Percentiles rank a stretch among this genome's conserved stretches.
phyloP scores from a whole-genome alignment of 495 filamentous ascomycete species.

The Wilcoxina mikolae region DNA sequence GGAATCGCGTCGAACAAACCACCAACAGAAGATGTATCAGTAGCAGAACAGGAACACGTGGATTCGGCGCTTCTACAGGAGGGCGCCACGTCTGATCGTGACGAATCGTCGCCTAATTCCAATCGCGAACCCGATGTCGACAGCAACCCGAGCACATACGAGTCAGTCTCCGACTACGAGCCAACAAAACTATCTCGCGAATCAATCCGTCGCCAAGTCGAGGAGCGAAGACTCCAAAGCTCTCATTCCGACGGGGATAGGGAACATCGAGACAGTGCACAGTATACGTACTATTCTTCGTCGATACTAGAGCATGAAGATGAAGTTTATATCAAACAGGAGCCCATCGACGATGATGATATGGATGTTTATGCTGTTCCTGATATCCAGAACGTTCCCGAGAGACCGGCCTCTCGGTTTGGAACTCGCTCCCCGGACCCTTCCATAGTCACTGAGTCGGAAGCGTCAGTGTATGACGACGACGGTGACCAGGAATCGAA shows the following conservation, averaged over 20 bases:
- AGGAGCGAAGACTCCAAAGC: slow-evolving; percentile 44
- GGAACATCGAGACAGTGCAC: background rate
- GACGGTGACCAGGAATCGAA: slow-evolving; percentile 37
- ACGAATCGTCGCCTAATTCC: slow-evolving; percentile 27
- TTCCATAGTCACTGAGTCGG: slow-evolving; percentile 20
- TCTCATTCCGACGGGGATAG: slow-evolving; percentile 28
- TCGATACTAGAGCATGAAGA: background rate
- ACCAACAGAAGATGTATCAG: slow-evolving; percentile 38
- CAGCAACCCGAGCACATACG: slow-evolving; percentile 27
- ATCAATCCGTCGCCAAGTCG: slow-evolving; percentile 78
- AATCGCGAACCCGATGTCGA: slow-evolving; percentile 16
- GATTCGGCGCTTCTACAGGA: slow-evolving; percentile 31
- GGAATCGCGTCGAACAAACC: slow-evolving; percentile 34
- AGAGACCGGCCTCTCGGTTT: slow-evolving; percentile 25
- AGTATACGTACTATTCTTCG: background rate
- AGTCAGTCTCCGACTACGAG: slow-evolving; percentile 32
- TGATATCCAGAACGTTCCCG: slow-evolving; percentile 39
- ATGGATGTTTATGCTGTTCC: slow-evolving; percentile 55
- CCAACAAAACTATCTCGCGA: slow-evolving; percentile 68
- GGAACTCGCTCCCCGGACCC: slow-evolving; percentile 24
- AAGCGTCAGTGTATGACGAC: slow-evolving; percentile 34
- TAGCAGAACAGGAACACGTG: slow-evolving; percentile 35
- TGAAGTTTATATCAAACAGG: background rate
- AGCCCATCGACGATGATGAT: background rate
- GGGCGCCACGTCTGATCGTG: slow-evolving; percentile 38